Percentiles rank a stretch among this genome's conserved stretches.
phyloP scores from a whole-genome alignment of 2,329 filamentous ascomycete genomes.

The Colletotrichum tropicale region DNA sequence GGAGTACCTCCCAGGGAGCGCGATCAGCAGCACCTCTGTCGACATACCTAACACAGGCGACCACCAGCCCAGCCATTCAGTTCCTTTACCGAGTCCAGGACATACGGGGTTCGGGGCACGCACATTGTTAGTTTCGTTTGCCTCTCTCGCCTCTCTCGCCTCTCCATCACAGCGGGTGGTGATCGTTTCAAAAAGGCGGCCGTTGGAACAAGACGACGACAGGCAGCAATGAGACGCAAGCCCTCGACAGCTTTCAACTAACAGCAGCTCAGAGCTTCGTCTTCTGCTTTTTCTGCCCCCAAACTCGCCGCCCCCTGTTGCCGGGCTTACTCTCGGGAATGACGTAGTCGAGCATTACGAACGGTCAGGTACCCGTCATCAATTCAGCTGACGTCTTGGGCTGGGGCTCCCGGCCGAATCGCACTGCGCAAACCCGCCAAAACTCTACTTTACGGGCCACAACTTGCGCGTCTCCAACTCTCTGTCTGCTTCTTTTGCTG shows the following conservation, averaged over 20 bases:
- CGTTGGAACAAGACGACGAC: background rate
- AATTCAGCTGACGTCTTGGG: slow-evolving; percentile 10
- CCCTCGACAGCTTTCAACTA: background rate
- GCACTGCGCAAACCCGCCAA: background rate
- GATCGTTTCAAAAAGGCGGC: background rate
- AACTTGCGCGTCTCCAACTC: background rate
- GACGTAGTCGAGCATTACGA: slow-evolving; percentile 14
- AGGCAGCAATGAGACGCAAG: background rate
- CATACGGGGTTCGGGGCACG: background rate
- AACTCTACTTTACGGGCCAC: background rate
- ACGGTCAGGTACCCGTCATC: slow-evolving; percentile 15
- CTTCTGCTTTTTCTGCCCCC: background rate
- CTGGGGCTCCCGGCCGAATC: background rate
- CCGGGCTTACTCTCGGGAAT: slow-evolving; percentile 9
- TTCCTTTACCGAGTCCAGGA: background rate
- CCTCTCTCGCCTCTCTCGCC: background rate
- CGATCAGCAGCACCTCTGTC: background rate
- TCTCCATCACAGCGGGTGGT: background rate
- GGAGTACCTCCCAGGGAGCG: background rate
- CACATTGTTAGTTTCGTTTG: background rate
- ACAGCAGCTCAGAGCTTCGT: background rate
- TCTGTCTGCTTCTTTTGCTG: background rate
- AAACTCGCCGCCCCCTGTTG: background rate
- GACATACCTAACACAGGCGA: background rate
- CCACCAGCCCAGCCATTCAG: background rate